These are phyloP conservation scores for Plasmodium fragile DNA, from an alignment of 169 alveolate species.

Conservation along the genomic window DNA sequence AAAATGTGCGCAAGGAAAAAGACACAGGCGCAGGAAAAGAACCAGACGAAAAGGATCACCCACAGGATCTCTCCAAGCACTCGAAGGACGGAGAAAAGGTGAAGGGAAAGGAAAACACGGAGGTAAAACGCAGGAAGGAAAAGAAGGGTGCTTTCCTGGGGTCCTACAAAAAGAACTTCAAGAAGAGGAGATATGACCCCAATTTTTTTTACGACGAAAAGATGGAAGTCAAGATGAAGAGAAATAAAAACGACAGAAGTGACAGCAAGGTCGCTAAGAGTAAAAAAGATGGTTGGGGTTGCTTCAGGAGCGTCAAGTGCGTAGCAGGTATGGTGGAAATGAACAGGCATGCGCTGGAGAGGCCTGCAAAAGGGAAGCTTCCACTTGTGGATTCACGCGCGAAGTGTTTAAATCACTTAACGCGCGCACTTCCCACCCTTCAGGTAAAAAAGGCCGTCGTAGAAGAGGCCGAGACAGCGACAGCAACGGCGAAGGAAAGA, in stretches of 20 bases:
- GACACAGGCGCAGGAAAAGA: not conserved
- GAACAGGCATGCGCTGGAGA: not conserved
- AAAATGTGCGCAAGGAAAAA: not conserved
- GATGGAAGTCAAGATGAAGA: conserved; percentile 30
- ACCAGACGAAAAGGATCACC: not conserved
- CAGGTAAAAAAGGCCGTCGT: not conserved
- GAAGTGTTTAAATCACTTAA: not conserved
- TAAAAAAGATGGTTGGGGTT: conserved; percentile 2
- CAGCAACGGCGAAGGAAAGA: conserved; percentile 19
- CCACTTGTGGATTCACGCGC: not conserved
- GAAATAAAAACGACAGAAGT: conserved; percentile 42
- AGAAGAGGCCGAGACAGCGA: conserved; percentile 9
- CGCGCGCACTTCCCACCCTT: not conserved
- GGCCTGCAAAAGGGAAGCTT: not conserved
- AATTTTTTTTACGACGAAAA: conserved; percentile 33
- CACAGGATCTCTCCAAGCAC: not conserved
- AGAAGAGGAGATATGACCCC: conserved; percentile 47
- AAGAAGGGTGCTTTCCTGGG: conserved; percentile 57
- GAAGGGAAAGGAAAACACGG: conserved; percentile 7
- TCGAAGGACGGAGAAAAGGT: conserved; percentile 14
- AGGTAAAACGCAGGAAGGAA: conserved; percentile 25
- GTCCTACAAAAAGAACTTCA: conserved; percentile 52
- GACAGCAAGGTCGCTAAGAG: conserved; percentile 17
- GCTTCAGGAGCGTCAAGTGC: not conserved
- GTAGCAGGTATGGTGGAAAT: conserved; percentile 8